Evolutionary conservation across 2,329 filamentous ascomycete genomes (phyloP), one percentile per base, ranked within the genome.

Genomic region (Aspergillus ochraceus): DNA sequence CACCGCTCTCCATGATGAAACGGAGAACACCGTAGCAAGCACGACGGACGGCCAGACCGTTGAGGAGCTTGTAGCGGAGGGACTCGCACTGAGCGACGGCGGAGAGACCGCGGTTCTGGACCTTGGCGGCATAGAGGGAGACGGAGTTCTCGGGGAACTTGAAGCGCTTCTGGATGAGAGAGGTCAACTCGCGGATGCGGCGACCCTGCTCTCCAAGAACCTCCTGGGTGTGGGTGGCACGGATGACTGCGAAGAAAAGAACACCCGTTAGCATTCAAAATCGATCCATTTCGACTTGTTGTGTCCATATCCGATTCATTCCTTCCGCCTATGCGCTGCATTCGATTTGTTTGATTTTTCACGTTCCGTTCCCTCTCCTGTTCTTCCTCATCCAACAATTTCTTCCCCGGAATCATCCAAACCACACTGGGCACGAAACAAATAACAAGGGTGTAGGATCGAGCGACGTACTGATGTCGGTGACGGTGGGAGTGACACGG

Each of bases 121-220:
- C 95, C 90, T 99, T 99, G 83, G 95, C 96, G 84, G 95, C 95
- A 83, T 99, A 99, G 79, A 99, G 92, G 71, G 95, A 98, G 81
- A 99, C 95, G 74, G 90, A 96, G 91, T 98, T 98, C 87, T 98
- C 94, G 84, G 95, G 94, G 90, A 99, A 99, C 88, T 97, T 97
- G 91, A 99, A 99, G 80, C 95, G 93, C 91, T 99, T 98, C 88
- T 99, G 96, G 88, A 99, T 99, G 80, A 99, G 90, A 77, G 92
- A 97, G 80, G 95, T 99, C 83, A 99, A 92, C 88, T 99, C 95
- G 82, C 95, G 94, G 83, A 99, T 99, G 86, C 95, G 92, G 86
- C 95, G 93, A 78, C 95, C 95, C 88, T 99, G 95, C 90, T 99
- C 95, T 79, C 95, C 95, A 78, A 99, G 92, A 74, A 99, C 96